A percentile compares a stretch with the other conserved stretches of the same genome.
Conservation (phyloP, 78 protist genomes). For the Trichosphaerium sp. region DNA sequence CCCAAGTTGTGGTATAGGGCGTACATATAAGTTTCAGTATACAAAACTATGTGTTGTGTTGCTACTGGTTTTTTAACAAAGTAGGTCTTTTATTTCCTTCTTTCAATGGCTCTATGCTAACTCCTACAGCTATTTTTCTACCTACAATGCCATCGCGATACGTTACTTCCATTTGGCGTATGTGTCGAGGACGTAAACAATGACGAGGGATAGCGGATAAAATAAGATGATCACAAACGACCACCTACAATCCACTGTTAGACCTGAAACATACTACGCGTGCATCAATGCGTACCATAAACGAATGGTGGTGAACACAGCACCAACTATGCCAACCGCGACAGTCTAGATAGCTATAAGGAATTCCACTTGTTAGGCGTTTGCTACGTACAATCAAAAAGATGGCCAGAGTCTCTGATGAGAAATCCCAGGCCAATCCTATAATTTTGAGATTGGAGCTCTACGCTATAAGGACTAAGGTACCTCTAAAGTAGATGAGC, state of each 20-base stretch:
- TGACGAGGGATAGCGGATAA: slow-evolving; percentile 39
- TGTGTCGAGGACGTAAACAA: slow-evolving; percentile 36
- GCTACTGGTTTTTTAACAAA: too few relatives aligned
- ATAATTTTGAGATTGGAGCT: too few relatives aligned
- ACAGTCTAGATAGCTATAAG: background rate
- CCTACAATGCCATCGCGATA: too few relatives aligned
- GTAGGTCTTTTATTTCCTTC: too few relatives aligned
- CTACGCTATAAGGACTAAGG: too few relatives aligned
- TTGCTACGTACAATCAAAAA: slow-evolving; percentile 24
- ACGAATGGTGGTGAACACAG: background rate
- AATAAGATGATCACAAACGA: background rate
- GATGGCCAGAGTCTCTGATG: slow-evolving; percentile 56
- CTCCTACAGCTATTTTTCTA: too few relatives aligned
- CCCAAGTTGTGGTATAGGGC: too few relatives aligned
- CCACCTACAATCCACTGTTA: background rate
- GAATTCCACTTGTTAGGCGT: slow-evolving; percentile 9
- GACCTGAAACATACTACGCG: slow-evolving; percentile 3
- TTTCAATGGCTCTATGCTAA: too few relatives aligned
- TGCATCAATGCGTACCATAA: slow-evolving; percentile 1
- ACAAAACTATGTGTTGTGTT: too few relatives aligned
- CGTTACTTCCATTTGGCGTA: slow-evolving; percentile 37
- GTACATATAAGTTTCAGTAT: too few relatives aligned
- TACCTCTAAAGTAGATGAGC: slow-evolving; percentile 21
- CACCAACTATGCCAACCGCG: background rate
- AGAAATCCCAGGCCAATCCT: slow-evolving; percentile 66